Conservation (phyloP, 1,139 yeast species). For the Zygosaccharomyces sapae region DNA sequence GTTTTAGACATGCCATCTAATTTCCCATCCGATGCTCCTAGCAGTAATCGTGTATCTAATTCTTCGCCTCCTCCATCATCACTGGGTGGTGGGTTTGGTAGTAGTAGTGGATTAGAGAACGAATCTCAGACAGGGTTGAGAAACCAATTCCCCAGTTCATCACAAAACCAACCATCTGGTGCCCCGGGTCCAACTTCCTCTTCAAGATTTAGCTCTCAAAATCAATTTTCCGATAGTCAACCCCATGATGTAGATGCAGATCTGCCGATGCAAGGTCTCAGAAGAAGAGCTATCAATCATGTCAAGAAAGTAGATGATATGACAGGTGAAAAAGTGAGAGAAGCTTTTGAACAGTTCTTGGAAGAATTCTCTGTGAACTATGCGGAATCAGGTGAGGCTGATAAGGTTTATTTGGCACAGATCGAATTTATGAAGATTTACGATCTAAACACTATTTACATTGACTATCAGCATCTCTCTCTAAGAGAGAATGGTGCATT, state of each 20-base stretch:
- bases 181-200: slow-evolving; percentile 15
- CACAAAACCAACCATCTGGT: slow-evolving; percentile 29
- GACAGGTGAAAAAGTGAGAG: slow-evolving; percentile 91
- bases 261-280: slow-evolving; percentile 30
- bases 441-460: slow-evolving; percentile 74
- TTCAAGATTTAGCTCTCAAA: slow-evolving; percentile 27
- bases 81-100: slow-evolving; percentile 32
- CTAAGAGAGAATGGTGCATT: slow-evolving; percentile 79
- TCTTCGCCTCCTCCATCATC: slow-evolving; percentile 38
- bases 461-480: slow-evolving; percentile 77
- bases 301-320: slow-evolving; percentile 87
- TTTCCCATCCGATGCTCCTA: slow-evolving; percentile 19
- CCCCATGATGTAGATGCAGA: slow-evolving; percentile 22
- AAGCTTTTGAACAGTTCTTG: slow-evolving; percentile 81
- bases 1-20: slow-evolving; percentile 23
- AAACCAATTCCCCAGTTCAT: slow-evolving; percentile 35
- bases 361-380: slow-evolving; percentile 48
- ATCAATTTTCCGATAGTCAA: slow-evolving; percentile 20
- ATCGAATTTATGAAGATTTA: slow-evolving; percentile 74
- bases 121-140: slow-evolving; percentile 26
- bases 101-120: slow-evolving; percentile 29
- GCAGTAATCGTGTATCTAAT: slow-evolving; percentile 22
- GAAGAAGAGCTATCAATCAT: slow-evolving; percentile 46
- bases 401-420: slow-evolving; percentile 70
- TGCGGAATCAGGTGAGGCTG: slow-evolving; percentile 38